These are phyloP conservation scores for Paxillus involutus DNA, from an alignment of 768 basidiomycete species.

Conservation along the genomic window DNA sequence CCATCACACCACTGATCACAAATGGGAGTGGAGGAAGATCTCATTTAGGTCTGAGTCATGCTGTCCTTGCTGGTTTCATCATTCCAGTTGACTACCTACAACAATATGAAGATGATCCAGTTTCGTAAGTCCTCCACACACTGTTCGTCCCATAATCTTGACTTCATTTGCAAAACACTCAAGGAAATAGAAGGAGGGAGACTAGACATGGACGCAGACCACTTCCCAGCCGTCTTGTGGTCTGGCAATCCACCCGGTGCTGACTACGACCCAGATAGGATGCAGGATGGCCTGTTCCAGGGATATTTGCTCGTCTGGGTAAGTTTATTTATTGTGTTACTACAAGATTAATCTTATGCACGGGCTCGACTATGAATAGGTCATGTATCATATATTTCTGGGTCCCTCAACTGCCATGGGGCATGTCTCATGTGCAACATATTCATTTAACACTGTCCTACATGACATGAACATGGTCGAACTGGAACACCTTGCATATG, in stretches of 20 bases:
- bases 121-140: not conserved
- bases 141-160: not conserved
- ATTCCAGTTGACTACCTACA: not conserved
- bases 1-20: not conserved
- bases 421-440: not conserved
- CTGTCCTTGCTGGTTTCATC: not conserved
- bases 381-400: not conserved
- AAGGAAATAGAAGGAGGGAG: not conserved
- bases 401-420: not conserved
- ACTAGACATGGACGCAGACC: not conserved
- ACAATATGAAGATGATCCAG: not conserved
- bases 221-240: conserved; percentile 1
- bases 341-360: too few species aligned
- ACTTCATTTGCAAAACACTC: not conserved
- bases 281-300: not conserved
- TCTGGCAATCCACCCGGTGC: not conserved
- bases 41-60: not conserved
- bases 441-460: not conserved
- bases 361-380: not conserved
- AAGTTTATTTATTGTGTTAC: not conserved
- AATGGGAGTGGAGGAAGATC: not conserved
- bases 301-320: not conserved
- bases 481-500: conserved; percentile 1
- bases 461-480: not conserved
- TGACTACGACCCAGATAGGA: not conserved